Evolutionary conservation across 169 alveolate species (phyloP), one percentile per base, ranked within the genome.

Genomic region (Cryptosporidium sp.): DNA sequence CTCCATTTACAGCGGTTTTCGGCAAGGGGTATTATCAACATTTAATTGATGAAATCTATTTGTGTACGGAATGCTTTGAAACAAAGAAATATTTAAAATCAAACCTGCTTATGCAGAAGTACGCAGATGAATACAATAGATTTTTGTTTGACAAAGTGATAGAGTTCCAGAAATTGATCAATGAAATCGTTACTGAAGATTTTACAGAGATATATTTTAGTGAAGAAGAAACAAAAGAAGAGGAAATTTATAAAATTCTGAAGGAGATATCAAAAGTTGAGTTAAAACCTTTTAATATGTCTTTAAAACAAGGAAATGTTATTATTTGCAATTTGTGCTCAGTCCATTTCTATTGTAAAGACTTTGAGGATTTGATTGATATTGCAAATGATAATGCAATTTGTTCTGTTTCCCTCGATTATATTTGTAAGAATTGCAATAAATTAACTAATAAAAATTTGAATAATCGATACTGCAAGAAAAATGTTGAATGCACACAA

Each of bases 1-100:
- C 89, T 5, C 89, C 89, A 26, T 29, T 62, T 6, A 62, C 89
- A 29, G 89, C 75, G 23, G 70, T 80, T 26, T 62, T 37, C 23
- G 89, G 75, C 26, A 65, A 59, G 21, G 89, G 89, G 9, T 80
- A 80, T 48, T 80, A 80, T 48, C 89, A 80, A 65, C 23, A 80
- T 80, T 23, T 80, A 21, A 39, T 43, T 12, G 37, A 31, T 80
- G 80, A 59, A 9, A 43, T 59, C 3, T 80, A 80, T 37, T 43
- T 80, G 8, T 80, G 89, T 39, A 62, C 45, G 6, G 73, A 80
- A n/a, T 80, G 89, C 67, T 29, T 33, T 26, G n/a, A 62, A 10
- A 41, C 55, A 18, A 26, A 39, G 16, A 37, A 4, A 43, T 29
- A 70, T 35, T 43, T 35, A 1, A 10, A 65, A 7, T 52, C 70